Base-by-base conservation (phyloP, 2,329 filamentous ascomycete genomes). In the Sodiomyces alkalinus region DNA sequence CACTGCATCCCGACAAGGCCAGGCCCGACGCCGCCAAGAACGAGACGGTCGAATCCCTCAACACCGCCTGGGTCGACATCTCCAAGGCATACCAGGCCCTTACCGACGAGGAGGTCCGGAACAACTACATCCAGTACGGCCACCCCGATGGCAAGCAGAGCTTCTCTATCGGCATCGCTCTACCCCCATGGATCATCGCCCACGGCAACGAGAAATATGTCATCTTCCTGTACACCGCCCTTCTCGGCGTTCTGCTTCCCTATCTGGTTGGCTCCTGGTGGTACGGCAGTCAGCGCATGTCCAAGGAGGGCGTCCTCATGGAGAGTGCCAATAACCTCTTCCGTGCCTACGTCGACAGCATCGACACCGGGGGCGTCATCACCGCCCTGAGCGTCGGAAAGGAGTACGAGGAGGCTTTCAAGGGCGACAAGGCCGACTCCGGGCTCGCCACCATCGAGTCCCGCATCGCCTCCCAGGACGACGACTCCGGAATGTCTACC, bases 81-180 rank as follows among this genome's bases (percentile, higher is more conserved):
- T 90, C 83, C 41, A 98, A 98, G 61, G 90, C 90, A 6, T 98
- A 94, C 68, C 93, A 98, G 57, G 80, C 90, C 4, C 69, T 98
- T 27, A 98, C 92, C 4, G 90, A 98, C 48, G 92, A 98, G 56
- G 90, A 96, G 22, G 70, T 96, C 35, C 80, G 90, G 47, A 92
- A 92, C 58, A 98, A 98, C 61, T 98, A 81, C 55, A 75, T 93
- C 29, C 80, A 92, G 52, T 98, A 80, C 46, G 90, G 90, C 31
- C 85, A 98, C 52, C 90, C 90, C 6, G 90, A 98, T 50, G 90
- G 90, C 48, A 96, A 94, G 66, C 90, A 98, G 58, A 87, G 85
- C 51, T 90, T 86, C 56, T 94, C 85, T 57, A 96, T 98, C 47
- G 87, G 90, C 39, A 98, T 98, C 40, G 90, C 87, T 25, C 68